These are phyloP conservation scores for Beta vulgaris DNA, from an alignment of 148 eudicot genomes.

Conservation along the genomic window DNA sequence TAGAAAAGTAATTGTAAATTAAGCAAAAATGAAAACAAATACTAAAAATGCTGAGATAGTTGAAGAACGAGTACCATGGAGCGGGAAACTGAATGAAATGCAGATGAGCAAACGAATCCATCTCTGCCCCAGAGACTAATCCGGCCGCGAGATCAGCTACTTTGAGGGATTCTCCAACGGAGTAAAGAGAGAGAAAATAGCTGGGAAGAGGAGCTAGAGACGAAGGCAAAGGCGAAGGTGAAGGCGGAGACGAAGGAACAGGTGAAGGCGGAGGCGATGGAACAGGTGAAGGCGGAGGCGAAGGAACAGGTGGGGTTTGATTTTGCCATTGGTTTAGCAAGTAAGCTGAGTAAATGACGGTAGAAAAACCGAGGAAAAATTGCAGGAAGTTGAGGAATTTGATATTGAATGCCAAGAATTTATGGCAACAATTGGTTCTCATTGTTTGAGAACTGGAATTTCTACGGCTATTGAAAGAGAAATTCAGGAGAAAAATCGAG, in stretches of 20 bases:
- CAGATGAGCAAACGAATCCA: slow-evolving; percentile 11
- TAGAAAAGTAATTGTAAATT: too few species aligned
- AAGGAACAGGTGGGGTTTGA: slow-evolving; percentile 24
- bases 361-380: slow-evolving; percentile 49
- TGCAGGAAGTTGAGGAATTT: slow-evolving; percentile 68
- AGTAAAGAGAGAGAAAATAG: slow-evolving; percentile 1
- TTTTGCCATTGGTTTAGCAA: slow-evolving; percentile 64
- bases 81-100: slow-evolving; percentile 44
- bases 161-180: slow-evolving; percentile 10
- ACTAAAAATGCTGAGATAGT: not conserved
- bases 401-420: slow-evolving; percentile 50
- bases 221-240: too few species aligned
- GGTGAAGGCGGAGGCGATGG: slow-evolving; percentile 29
- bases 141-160: slow-evolving; percentile 22
- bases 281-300: slow-evolving; percentile 26
- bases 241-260: slow-evolving; percentile 28
- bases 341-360: slow-evolving; percentile 53
- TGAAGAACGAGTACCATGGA: slow-evolving; percentile 44
- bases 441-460: slow-evolving; percentile 16
- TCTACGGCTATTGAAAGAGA: not conserved
- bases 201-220: slow-evolving; percentile 39
- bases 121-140: slow-evolving; percentile 20
- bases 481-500: slow-evolving; percentile 3
- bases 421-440: slow-evolving; percentile 61
- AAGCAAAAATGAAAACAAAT: not conserved